phyloP scores from a whole-genome alignment of 2,329 filamentous ascomycete species.

The Sarocladium oryzae region DNA sequence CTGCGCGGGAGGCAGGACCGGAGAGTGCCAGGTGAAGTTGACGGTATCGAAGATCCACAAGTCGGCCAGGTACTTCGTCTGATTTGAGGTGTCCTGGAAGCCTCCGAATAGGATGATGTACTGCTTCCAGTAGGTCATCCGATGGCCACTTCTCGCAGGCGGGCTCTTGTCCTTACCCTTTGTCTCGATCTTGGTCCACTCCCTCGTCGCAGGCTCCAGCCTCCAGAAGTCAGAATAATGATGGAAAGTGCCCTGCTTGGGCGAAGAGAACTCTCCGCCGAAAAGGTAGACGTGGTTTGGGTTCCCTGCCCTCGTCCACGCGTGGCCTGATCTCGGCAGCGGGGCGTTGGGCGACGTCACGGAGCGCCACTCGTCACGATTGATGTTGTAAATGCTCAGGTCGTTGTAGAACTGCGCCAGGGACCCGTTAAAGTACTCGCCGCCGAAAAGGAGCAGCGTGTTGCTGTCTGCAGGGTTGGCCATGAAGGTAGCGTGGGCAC shows the following conservation, averaged over 20 bases:
- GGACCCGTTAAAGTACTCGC: constrained; percentile 92
- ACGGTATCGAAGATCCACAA: constrained; percentile 93
- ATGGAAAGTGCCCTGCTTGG: constrained; percentile 97
- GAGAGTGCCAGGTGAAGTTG: constrained; percentile 78
- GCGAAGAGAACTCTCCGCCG: constrained; percentile 92
- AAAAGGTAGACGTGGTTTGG: constrained; percentile 82
- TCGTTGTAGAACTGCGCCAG: constrained; percentile 68
- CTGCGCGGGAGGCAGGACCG: constrained; percentile 67
- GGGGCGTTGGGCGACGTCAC: constrained; percentile 89
- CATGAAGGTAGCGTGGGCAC: constrained; percentile 74
- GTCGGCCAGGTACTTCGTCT: constrained; percentile 89
- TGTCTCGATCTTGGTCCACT: constrained; percentile 86
- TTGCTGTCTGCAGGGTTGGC: constrained; percentile 81
- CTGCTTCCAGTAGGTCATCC: constrained; percentile 96
- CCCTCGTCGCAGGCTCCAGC: constrained; percentile 72
- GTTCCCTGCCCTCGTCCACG: constrained; percentile 88
- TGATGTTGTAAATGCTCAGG: constrained; percentile 66
- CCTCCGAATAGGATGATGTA: constrained; percentile 94
- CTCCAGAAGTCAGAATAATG: constrained; percentile 99
- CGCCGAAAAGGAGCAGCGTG: constrained; percentile 85
- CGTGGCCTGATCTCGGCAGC: constrained; percentile 84
- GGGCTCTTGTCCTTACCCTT: constrained; percentile 72
- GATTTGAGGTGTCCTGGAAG: constrained; percentile 93
- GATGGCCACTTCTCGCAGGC: constrained; percentile 80
- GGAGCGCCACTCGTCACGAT: constrained; percentile 82